Base-by-base conservation (phyloP, 441 rosid species). In the Viola pubescens region DNA sequence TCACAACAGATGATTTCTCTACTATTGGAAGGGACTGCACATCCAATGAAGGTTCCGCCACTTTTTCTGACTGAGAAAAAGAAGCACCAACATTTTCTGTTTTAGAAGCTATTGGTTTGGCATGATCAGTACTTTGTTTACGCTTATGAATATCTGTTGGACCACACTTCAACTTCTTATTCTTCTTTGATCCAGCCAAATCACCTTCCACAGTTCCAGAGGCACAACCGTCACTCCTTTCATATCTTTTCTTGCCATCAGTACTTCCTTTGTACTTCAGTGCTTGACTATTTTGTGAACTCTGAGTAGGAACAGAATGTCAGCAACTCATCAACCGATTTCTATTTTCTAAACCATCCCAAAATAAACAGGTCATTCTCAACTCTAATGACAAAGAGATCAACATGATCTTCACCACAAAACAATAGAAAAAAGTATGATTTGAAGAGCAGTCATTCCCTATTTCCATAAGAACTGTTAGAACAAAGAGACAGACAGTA, bases 171-270 rank as follows among this genome's bases (percentile, higher is more conserved):
- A 77, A 55, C n/a, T 70, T 75, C 72, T 80, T 87, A 61, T 70
- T 86, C 48, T 85, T 82, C 75, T 81, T 86, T 52, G 72, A 60
- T 12, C 74, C 75, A 41, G 67, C 68, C 39, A 64, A 58, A 68
- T 72, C 70, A 60, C 60, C 77, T 56, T 40, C 61, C 34, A 71
- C 77, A 48, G 63, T 70, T 64, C 59, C 79, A 64, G 72, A 67
- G 41, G 69, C 61, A 57, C 69, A 73, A 63, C 52, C 58, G 42
- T 38, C 64, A 68, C 62, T 66, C 49, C 70, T 72, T 16, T 73
- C 73, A 47, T 68, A 57, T 37, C 65, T 60, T 63, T 42, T 59
- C 52, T 39, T 70, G 19, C 70, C 66, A 53, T 61, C 69, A 48
- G 52, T 50, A 56, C 37, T 71, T 59, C 71, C 62, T 70, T 72